These are phyloP conservation scores for Bryum argenteum DNA, from an alignment of 225 moss, liverwort and hornwort genomes.

Conservation along the genomic window DNA sequence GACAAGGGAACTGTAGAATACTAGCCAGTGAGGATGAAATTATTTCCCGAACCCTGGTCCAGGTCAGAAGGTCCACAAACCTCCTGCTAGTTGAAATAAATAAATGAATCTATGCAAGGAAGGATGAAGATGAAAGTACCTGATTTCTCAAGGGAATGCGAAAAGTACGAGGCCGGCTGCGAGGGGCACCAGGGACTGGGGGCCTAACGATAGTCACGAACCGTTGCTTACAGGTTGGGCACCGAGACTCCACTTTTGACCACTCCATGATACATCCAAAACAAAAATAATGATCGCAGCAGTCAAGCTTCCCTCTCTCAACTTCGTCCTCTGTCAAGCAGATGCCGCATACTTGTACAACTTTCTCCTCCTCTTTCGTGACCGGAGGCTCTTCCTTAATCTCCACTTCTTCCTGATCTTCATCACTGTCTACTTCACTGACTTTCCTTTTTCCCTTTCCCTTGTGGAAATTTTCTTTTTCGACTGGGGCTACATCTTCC, in stretches of 20 bases:
- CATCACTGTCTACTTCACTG: slow-evolving; percentile 26
- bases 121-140: slow-evolving; percentile 38
- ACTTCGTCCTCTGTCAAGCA: slow-evolving; percentile 84
- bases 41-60: too few relatives aligned
- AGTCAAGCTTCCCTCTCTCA: slow-evolving; percentile 91
- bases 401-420: slow-evolving; percentile 40
- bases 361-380: slow-evolving; percentile 36
- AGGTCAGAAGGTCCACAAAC: slow-evolving; percentile 11
- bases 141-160: slow-evolving; percentile 82
- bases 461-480: slow-evolving; percentile 43
- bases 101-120: not conserved
- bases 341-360: slow-evolving; percentile 79
- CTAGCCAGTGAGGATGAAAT: too few relatives aligned
- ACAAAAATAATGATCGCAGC: slow-evolving; percentile 93
- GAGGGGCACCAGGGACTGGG: slow-evolving; percentile 54
- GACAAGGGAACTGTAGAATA: too few relatives aligned
- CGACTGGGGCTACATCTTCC: slow-evolving; percentile 36
- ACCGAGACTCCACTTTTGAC: slow-evolving; percentile 91
- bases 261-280: slow-evolving; percentile 99
- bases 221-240: slow-evolving; percentile 94
- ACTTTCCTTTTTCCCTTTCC: slow-evolving; percentile 56
- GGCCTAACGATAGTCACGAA: slow-evolving; percentile 74
- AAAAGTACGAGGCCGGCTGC: slow-evolving; percentile 80
- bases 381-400: slow-evolving; percentile 26
- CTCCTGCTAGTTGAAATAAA: not conserved